Base-by-base conservation (phyloP, 129 eudicot genomes). In the Artemisia annua region DNA sequence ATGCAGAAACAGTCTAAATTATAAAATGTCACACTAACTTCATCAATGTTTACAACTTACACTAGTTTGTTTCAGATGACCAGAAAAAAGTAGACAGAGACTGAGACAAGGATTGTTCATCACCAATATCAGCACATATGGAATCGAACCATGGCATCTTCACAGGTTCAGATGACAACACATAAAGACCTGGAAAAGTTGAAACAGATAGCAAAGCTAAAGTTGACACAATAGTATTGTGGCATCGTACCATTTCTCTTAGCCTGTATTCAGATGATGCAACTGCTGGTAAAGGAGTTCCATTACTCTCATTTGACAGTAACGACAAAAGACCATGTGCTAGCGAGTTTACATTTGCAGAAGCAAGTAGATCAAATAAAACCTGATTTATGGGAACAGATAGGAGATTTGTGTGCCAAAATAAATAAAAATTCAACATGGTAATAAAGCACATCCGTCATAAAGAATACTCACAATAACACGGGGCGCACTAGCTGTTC, bases 401-500 rank as follows among this genome's bases (percentile, higher is more conserved):
- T 13, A n/a, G n/a, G 1, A 71, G 28, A 13, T 19, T 52, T 20
- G 62, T 11, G 71, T 16, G 16, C 17, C 35, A 63, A 49, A 66
- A 3, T 15, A 71, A 70, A 11, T 70, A 52, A 53, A 8, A 43
- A 43, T 46, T 61, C 51, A 28, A 30, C 44, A 73, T 8, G 60
- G 58, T 39, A 64, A 26, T 74, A 3, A n/a, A 16, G 63, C 11
- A 59, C 26, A 17, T 6, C 70, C 48, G 11, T 16, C 15, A 54
- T n/a, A 8, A 0, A 78, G 39, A 57, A 71, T 11, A 82, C 96
- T 83, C 85, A 95, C 99, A 78, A 95, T 88, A 68, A 90, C 86
- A 69, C 96, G 97, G 13, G 99, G 99, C 14, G 99, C 88, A 54
- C 97, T 86, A 5, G 85, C 68, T 39, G 96, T 70, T 48, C 82